phyloP scores from a whole-genome alignment of 768 basidiomycete genomes.

The Cyclocybe cylindracea region DNA sequence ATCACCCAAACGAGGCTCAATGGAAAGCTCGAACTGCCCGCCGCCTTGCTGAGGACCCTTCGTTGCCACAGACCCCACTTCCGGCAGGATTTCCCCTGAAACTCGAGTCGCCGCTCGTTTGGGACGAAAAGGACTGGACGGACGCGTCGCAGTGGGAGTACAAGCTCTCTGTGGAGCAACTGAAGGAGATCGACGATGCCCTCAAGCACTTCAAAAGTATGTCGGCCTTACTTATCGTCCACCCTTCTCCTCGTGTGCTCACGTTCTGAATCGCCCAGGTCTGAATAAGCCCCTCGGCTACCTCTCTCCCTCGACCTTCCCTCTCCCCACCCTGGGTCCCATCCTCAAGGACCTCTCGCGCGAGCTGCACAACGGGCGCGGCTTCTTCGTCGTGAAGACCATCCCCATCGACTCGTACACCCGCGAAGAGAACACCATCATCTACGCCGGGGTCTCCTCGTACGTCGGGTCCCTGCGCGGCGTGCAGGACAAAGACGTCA shows the following conservation, averaged over 20 bases:
- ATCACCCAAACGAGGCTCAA: conserved; percentile 38
- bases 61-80: conserved; percentile 26
- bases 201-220: conserved; percentile 33
- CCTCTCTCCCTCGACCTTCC: conserved; percentile 37
- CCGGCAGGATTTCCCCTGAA: conserved; percentile 38
- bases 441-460: too few relatives aligned
- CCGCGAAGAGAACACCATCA: too few relatives aligned
- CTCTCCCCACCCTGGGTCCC: conserved; percentile 40
- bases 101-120: conserved; percentile 39
- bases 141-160: conserved; percentile 41
- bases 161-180: conserved; percentile 27
- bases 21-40: conserved; percentile 38
- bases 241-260: neutral
- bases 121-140: conserved; percentile 44
- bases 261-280: conserved; percentile 15
- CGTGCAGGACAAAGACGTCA: too few relatives aligned
- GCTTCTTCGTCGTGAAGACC: too few relatives aligned
- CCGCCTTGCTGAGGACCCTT: conserved; percentile 34
- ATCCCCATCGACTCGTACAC: too few relatives aligned
- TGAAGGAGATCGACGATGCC: conserved; percentile 39
- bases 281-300: conserved; percentile 27
- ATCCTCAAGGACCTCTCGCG: conserved; percentile 29
- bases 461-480: too few relatives aligned
- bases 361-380: too few relatives aligned
- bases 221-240: neutral